Evolutionary conservation across 75 land plant species (phyloP).

Genomic region (Chamaecyparis obtusa): DNA sequence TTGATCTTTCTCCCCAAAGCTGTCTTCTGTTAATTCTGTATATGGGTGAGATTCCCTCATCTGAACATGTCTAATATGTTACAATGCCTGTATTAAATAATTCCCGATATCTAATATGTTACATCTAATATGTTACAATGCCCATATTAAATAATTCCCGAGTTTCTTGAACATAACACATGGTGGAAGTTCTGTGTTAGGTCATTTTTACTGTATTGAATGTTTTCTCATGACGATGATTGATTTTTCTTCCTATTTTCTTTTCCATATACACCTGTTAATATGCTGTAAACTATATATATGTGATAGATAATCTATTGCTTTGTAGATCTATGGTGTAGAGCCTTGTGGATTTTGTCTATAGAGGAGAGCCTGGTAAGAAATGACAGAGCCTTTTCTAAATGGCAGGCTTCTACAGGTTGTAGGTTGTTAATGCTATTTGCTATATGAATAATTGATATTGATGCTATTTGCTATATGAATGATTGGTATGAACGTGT

Average conservation of each 20-base stretch:
- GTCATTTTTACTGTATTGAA: not conserved
- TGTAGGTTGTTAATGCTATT: not conserved
- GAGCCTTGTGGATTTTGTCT: conserved; percentile 81
- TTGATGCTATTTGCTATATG: too few relatives aligned
- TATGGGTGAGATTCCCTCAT: not conserved
- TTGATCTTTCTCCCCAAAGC: too few relatives aligned
- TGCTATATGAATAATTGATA: not conserved
- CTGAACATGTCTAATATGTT: not conserved
- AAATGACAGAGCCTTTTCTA: not conserved
- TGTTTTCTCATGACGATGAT: too few relatives aligned
- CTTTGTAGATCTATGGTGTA: conserved; percentile 70
- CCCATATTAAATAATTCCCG: too few relatives aligned
- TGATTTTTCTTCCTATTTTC: too few relatives aligned
- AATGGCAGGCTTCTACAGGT: not conserved
- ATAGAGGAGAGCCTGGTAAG: conserved; percentile 92
- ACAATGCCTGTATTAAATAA: not conserved
- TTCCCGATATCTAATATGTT: too few relatives aligned
- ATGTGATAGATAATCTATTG: not conserved
- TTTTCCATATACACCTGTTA: not conserved
- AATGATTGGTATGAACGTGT: too few relatives aligned
- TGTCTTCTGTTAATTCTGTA: not conserved
- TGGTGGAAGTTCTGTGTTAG: not conserved
- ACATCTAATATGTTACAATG: too few relatives aligned
- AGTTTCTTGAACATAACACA: not conserved
- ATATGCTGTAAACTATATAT: not conserved